These are phyloP conservation scores for Papiliotrema fonsecae DNA, from an alignment of 1,284 basidiomycete genomes.

Conservation along the genomic window DNA sequence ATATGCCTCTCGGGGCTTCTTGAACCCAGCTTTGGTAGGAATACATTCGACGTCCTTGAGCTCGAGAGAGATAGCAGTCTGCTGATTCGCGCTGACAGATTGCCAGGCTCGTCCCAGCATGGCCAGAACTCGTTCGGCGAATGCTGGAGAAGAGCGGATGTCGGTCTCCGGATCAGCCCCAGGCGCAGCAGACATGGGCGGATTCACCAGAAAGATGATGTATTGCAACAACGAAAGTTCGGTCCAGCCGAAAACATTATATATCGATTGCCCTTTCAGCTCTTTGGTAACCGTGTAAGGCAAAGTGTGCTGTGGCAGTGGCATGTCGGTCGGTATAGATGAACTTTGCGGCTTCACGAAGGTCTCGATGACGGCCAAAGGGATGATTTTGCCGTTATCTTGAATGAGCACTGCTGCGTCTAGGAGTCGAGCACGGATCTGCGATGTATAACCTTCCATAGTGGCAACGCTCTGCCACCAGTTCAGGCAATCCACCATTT, in stretches of 20 bases:
- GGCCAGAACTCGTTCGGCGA: slow-evolving; percentile 76
- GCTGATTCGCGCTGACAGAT: slow-evolving; percentile 58
- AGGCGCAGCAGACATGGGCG: slow-evolving; percentile 50
- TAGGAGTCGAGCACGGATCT: slow-evolving; percentile 58
- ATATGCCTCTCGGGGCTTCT: slow-evolving; percentile 71
- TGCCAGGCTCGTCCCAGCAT: slow-evolving; percentile 74
- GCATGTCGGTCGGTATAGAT: slow-evolving; percentile 75
- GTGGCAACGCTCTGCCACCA: slow-evolving; percentile 78
- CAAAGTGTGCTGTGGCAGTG: slow-evolving; percentile 71
- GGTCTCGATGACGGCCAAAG: slow-evolving; percentile 64
- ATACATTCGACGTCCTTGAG: slow-evolving; percentile 69
- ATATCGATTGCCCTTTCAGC: slow-evolving; percentile 59
- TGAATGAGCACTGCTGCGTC: slow-evolving; percentile 63
- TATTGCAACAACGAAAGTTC: slow-evolving; percentile 76
- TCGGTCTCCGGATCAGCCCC: slow-evolving; percentile 57
- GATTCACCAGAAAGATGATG: slow-evolving; percentile 62
- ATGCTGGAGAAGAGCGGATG: slow-evolving; percentile 62
- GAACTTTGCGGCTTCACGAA: slow-evolving; percentile 66
- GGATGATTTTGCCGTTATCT: slow-evolving; percentile 55
- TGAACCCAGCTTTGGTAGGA: slow-evolving; percentile 77
- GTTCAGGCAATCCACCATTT: slow-evolving; percentile 75
- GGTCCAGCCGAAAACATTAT: slow-evolving; percentile 67
- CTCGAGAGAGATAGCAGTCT: slow-evolving; percentile 57
- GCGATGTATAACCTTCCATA: slow-evolving; percentile 48
- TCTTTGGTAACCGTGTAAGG: slow-evolving; percentile 65